These are phyloP conservation scores for Thielaviopsis euricoi DNA, from an alignment of 2,329 filamentous ascomycete genomes.

Conservation along the genomic window DNA sequence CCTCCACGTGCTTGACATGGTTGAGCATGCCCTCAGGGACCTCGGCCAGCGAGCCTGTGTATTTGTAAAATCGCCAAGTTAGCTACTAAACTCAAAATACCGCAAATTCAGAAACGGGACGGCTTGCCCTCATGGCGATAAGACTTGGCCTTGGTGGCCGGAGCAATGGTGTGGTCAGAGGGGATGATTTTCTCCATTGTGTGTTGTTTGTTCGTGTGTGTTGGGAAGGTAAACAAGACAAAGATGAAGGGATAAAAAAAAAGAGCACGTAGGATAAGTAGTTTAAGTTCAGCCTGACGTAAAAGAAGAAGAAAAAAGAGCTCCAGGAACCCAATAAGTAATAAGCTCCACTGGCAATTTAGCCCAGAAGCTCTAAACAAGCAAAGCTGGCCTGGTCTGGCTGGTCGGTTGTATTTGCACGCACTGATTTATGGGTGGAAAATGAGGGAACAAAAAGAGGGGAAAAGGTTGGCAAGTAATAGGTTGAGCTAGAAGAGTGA, in stretches of 20 bases:
- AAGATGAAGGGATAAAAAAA: neutral
- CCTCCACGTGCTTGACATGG: slow-evolving; percentile 72
- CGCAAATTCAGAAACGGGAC: neutral
- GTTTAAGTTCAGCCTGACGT: neutral
- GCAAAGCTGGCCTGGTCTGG: neutral
- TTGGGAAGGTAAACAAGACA: neutral
- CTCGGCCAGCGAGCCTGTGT: slow-evolving; percentile 72
- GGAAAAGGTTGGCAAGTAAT: neutral
- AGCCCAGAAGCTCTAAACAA: neutral
- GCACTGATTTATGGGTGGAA: neutral
- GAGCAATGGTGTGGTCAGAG: slow-evolving; percentile 10
- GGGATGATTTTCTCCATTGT: slow-evolving; percentile 7
- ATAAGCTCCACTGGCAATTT: neutral
- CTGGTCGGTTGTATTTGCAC: neutral
- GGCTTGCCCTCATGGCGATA: slow-evolving; percentile 11
- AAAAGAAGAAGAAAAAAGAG: neutral
- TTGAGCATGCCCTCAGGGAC: slow-evolving; percentile 66
- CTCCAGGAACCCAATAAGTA: neutral
- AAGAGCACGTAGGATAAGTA: neutral
- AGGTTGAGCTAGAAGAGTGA: neutral
- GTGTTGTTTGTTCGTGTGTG: neutral
- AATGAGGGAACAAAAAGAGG: neutral
- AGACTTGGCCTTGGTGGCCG: slow-evolving; percentile 10
- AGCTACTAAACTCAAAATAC: neutral
- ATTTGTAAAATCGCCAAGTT: neutral